Evolutionary conservation across 2,329 filamentous ascomycete species (phyloP).

Genomic region (Diaporthe sp.): DNA sequence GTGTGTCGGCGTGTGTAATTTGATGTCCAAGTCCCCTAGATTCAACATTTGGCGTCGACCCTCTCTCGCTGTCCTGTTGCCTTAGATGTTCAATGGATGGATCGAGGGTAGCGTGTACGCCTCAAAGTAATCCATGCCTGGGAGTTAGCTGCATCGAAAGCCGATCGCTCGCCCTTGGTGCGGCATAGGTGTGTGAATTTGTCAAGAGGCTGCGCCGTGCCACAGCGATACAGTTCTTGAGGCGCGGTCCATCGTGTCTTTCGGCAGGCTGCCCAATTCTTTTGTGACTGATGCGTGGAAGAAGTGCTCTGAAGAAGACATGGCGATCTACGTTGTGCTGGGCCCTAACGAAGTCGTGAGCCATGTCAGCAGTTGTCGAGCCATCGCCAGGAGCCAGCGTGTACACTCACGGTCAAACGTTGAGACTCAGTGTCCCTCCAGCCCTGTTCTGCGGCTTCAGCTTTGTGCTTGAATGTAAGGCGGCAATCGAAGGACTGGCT

Average conservation of each 20-base stretch:
- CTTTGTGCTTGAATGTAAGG: not conserved
- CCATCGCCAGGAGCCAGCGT: not conserved
- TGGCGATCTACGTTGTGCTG: not conserved
- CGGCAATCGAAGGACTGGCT: slow-evolving; percentile 11
- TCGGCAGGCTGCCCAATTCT: not conserved
- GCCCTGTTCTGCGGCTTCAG: not conserved
- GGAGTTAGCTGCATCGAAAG: not conserved
- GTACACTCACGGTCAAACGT: not conserved
- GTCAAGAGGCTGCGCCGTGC: not conserved
- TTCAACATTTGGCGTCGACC: not conserved
- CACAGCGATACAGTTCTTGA: not conserved
- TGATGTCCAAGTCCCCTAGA: not conserved
- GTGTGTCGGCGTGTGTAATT: not conserved
- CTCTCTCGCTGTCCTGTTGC: not conserved
- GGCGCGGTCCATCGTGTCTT: not conserved
- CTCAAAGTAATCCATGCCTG: not conserved
- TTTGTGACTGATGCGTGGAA: not conserved
- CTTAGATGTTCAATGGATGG: not conserved
- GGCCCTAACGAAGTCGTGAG: not conserved
- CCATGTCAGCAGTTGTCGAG: not conserved
- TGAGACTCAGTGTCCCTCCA: not conserved
- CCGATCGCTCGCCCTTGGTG: not conserved
- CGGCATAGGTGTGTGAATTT: not conserved
- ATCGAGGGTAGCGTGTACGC: not conserved
- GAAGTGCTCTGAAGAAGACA: not conserved